Conservation (phyloP, 2,329 filamentous ascomycete genomes). For the Sphaerulina musiva region DNA sequence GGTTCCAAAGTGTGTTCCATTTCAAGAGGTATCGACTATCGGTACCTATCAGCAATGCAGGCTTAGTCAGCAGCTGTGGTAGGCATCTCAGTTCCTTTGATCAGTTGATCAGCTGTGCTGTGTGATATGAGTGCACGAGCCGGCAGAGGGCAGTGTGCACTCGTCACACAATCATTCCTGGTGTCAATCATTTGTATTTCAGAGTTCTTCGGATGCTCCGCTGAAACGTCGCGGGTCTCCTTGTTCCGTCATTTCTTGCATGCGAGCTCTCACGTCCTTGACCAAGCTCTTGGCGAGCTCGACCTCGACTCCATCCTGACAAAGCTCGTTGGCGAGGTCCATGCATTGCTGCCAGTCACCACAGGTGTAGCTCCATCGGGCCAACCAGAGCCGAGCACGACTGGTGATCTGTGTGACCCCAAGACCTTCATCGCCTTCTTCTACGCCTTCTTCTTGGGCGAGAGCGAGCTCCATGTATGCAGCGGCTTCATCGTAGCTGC, state of each 20-base stretch:
- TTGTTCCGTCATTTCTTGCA: constrained; percentile 40
- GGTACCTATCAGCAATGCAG: neutral
- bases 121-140: neutral
- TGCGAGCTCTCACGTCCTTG: constrained; percentile 71
- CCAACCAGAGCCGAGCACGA: constrained; percentile 90
- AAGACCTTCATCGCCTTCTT: constrained; percentile 50
- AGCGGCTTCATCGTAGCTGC: constrained; percentile 71
- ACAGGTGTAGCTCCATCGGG: constrained; percentile 67
- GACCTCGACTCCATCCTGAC: constrained; percentile 91
- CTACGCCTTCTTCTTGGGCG: constrained; percentile 74
- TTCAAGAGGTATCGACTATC: neutral
- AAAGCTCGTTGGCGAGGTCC: constrained; percentile 80
- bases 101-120: neutral
- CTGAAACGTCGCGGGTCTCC: neutral
- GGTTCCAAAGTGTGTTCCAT: constrained; percentile 4
- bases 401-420: constrained; percentile 88
- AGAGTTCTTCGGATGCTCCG: constrained; percentile 7
- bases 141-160: no score
- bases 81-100: neutral
- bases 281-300: constrained; percentile 94
- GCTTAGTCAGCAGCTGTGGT: constrained; percentile 2
- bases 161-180: no score
- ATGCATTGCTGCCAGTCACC: constrained; percentile 71
- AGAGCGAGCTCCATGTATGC: constrained; percentile 95
- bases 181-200: neutral